A percentile compares a stretch with the other conserved stretches of the same genome.
phyloP scores from a whole-genome alignment of 441 rosid species.

The Arabidopsis hybrid region DNA sequence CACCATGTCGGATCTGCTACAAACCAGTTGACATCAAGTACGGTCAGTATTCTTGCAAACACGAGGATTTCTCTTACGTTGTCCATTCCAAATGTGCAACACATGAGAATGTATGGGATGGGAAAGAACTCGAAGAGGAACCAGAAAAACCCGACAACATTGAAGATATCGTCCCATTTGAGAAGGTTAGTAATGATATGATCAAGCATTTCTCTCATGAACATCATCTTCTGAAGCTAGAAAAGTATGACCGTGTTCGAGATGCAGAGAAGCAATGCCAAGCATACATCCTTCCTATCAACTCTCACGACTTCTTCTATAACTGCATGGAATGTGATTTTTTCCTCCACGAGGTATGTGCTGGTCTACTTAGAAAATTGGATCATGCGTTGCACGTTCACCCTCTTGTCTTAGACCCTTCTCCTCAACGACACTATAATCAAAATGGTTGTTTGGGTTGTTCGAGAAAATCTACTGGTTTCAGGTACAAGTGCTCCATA shows the following conservation, averaged over 20 bases:
- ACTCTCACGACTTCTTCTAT: neutral
- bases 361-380: neutral
- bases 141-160: neutral
- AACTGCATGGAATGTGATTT: neutral
- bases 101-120: conserved; percentile 8
- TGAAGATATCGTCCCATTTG: conserved; percentile 5
- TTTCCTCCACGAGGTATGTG: conserved; percentile 15
- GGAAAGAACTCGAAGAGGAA: conserved; percentile 20
- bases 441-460: neutral
- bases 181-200: neutral
- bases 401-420: neutral
- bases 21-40: conserved; percentile 3
- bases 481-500: conserved; percentile 9
- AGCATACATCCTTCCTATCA: neutral
- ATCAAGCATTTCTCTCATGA: conserved; percentile 24
- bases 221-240: conserved; percentile 10
- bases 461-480: neutral
- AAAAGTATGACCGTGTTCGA: neutral
- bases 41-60: conserved; percentile 19
- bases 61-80: neutral
- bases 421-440: neutral
- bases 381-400: conserved; percentile 4
- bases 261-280: conserved; percentile 15
- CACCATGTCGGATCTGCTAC: conserved; percentile 18
- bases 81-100: conserved; percentile 33